Evolutionary conservation across 2,329 filamentous ascomycete genomes (phyloP), one percentile per base, ranked within the genome.

Genomic region (Sporothrix pallida): DNA sequence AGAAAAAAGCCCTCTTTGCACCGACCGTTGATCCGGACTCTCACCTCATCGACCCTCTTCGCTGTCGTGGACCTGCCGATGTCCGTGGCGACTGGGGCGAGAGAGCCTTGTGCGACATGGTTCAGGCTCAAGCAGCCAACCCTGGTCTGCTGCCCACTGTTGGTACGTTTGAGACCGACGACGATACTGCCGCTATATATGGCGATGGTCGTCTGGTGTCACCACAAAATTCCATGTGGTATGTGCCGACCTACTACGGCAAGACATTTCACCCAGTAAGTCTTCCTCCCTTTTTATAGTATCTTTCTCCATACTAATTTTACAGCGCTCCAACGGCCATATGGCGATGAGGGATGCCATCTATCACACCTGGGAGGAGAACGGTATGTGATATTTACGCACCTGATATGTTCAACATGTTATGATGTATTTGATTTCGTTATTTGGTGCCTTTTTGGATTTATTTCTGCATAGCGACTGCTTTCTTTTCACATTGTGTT

Each of bases 211-310:
- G 15, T 84, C 83, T 72, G 44, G 44, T 85, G 82, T 73, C 85
- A 84, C 71, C 84, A 82, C 60, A 84, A 84, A 77, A 84, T 82
- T 85, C 76, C 83, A 86, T 77, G 83, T 84, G 60, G 81, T 82
- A 79, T 72, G 80, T 77, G 10, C 73, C 72, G 52, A 76, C 74
- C 52, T 76, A 76, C 72, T 76, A 75, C 50, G 75, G 75, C 70
- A 76, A 76, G 73, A 77, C 73, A 2, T 76, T 76, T 54, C 77
- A 78, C 60, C 77, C 76, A 20, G 77, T 78, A 54, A 73, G 76
- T 76, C 5, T 31, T 26, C 50, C 37, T 17, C 1, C 1, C 17
- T n/a, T 31, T 26, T 46, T 58, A 15, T 13, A 15, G 26, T 20
- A 46, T 31, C n/a, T 62, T 48, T 72, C 23, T 71, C 17, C 31